phyloP scores from a whole-genome alignment of 768 basidiomycete genomes.

The Holtermanniella nyarrowii region DNA sequence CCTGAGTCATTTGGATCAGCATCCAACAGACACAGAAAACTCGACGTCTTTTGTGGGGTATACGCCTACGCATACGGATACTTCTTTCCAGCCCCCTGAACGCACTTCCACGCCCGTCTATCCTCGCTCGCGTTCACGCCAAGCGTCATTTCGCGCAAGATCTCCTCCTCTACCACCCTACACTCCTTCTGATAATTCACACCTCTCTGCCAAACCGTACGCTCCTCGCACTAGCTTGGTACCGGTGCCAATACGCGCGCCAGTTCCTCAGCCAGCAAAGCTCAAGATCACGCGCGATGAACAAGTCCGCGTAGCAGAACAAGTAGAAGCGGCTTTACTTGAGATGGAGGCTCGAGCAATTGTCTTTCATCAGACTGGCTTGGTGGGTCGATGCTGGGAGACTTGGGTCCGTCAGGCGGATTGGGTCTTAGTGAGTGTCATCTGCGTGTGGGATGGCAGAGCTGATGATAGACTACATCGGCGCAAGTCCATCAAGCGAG shows the following conservation, averaged over 20 bases:
- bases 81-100: conserved; percentile 15
- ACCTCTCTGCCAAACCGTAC: not conserved
- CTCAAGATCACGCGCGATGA: not conserved
- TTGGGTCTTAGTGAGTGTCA: conserved; percentile 21
- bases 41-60: conserved; percentile 26
- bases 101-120: conserved; percentile 27
- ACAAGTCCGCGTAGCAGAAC: not conserved
- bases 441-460: not conserved
- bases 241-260: not conserved
- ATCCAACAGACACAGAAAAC: not conserved
- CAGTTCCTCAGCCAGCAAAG: not conserved
- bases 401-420: conserved; percentile 23
- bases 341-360: conserved; percentile 25
- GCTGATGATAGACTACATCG: conserved; percentile 6
- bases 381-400: conserved; percentile 32
- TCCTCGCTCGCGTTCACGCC: conserved; percentile 60
- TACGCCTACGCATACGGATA: conserved; percentile 20
- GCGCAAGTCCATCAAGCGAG: conserved; percentile 13
- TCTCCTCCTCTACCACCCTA: conserved; percentile 23
- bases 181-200: conserved; percentile 12
- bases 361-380: conserved; percentile 23
- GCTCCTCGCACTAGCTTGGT: too few relatives aligned
- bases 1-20: not conserved
- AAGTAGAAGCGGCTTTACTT: not conserved
- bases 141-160: conserved; percentile 64